Conservation (phyloP, 208 protist genomes). For the Novymonas esmeraldas region DNA sequence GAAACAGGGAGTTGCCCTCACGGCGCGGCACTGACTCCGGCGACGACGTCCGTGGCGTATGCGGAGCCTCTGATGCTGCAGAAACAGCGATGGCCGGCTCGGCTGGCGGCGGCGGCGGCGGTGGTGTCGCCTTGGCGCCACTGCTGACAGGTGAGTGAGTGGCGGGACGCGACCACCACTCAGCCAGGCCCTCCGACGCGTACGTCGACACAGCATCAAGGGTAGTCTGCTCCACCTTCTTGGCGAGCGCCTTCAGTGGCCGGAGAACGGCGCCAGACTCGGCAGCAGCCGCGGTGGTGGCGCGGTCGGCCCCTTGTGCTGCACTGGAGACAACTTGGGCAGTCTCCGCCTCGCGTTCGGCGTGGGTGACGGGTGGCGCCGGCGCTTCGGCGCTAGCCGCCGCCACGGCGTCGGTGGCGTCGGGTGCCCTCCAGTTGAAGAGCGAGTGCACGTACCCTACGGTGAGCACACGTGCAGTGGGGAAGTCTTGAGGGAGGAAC, state of each 20-base stretch:
- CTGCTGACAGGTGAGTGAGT: background rate
- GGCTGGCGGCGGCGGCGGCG: background rate
- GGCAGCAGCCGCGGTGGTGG: background rate
- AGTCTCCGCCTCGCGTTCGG: background rate
- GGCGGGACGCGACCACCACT: background rate
- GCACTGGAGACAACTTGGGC: background rate
- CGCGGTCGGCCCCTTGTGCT: background rate
- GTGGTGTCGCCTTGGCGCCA: background rate
- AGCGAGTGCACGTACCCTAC: slow-evolving; percentile 68
- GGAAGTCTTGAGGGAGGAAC: slow-evolving; percentile 75
- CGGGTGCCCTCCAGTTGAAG: slow-evolving; percentile 47
- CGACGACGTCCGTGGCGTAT: too few species aligned
- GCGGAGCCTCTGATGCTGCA: background rate
- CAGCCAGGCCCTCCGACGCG: background rate
- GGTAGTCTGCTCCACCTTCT: background rate
- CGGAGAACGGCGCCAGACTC: background rate
- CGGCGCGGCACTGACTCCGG: background rate
- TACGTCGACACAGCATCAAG: background rate
- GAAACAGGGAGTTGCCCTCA: slow-evolving; percentile 9
- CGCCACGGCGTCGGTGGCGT: slow-evolving; percentile 9
- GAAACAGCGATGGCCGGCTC: background rate
- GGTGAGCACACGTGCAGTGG: slow-evolving; percentile 50
- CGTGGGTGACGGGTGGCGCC: background rate
- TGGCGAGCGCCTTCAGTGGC: background rate
- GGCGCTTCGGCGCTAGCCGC: too few species aligned